A percentile compares a stretch with the other conserved stretches of the same genome.
These are phyloP conservation scores for Phanerodontia chrysosporium DNA, from an alignment of 768 basidiomycete species.

Conservation along the genomic window DNA sequence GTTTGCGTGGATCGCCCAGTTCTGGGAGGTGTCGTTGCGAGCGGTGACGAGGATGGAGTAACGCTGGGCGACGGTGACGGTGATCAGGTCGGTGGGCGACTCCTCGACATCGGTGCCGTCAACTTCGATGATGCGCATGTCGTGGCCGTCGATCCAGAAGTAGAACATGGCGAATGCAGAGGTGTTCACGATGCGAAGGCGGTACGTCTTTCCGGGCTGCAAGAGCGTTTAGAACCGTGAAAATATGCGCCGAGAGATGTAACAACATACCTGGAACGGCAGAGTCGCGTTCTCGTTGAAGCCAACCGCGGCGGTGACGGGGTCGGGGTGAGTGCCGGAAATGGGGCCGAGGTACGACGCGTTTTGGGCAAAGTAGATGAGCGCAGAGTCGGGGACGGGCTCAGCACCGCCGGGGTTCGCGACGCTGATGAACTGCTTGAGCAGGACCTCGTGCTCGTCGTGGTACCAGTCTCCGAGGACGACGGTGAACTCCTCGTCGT, in stretches of 20 bases:
- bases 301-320: constrained; percentile 59
- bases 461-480: constrained; percentile 94
- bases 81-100: constrained; percentile 65
- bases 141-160: constrained; percentile 88
- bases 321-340: constrained; percentile 38
- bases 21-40: constrained; percentile 71
- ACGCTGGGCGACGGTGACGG: constrained; percentile 83
- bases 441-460: constrained; percentile 56
- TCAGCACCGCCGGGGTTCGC: constrained; percentile 82
- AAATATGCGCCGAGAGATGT: neutral
- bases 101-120: constrained; percentile 78
- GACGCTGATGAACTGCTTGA: constrained; percentile 64
- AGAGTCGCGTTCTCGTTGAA: constrained; percentile 88
- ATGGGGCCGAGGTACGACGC: constrained; percentile 63
- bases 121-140: constrained; percentile 80
- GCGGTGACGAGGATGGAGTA: constrained; percentile 93
- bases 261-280: constrained; percentile 48
- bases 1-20: constrained; percentile 89
- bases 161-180: constrained; percentile 69
- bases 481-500: constrained; percentile 90
- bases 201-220: constrained; percentile 80
- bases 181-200: constrained; percentile 84
- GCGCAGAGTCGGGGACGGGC: constrained; percentile 81
- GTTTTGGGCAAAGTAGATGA: constrained; percentile 83
- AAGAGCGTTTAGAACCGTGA: neutral